Evolutionary conservation across 2,329 filamentous ascomycete species (phyloP).

Genomic region (Fusarium haematococcum): DNA sequence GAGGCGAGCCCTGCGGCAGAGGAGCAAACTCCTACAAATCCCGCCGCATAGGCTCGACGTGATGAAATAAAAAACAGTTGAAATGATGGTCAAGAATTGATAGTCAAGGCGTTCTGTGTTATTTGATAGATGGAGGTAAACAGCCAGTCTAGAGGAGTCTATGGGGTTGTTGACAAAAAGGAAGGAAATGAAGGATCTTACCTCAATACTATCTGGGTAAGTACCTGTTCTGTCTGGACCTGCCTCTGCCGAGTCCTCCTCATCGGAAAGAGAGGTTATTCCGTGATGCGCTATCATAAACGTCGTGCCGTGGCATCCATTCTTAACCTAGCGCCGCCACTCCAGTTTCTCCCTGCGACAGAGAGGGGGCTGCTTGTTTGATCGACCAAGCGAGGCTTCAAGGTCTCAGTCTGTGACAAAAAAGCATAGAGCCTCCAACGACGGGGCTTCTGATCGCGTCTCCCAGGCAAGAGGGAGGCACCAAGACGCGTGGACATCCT

Average conservation of each 20-base stretch:
- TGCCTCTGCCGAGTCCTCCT: background rate
- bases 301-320: background rate
- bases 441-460: conserved; percentile 18
- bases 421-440: conserved; percentile 30
- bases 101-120: conserved; percentile 27
- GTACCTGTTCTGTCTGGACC: background rate
- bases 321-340: conserved; percentile 22
- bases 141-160: conserved; percentile 7
- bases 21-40: conserved; percentile 24
- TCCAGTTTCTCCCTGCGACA: conserved; percentile 19
- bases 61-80: conserved; percentile 30
- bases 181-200: conserved; percentile 3
- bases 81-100: conserved; percentile 33
- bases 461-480: conserved; percentile 6
- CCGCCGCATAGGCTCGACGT: conserved; percentile 13
- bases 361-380: conserved; percentile 6
- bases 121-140: conserved; percentile 29
- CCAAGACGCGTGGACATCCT: background rate
- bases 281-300: conserved; percentile 15
- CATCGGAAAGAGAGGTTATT: conserved; percentile 14
- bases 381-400: conserved; percentile 15
- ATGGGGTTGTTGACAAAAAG: background rate
- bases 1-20: conserved; percentile 21
- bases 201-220: background rate
- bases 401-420: conserved; percentile 13